These are phyloP conservation scores for Penicillium ochrochloron DNA, from an alignment of 495 filamentous ascomycete species.

Conservation along the genomic window DNA sequence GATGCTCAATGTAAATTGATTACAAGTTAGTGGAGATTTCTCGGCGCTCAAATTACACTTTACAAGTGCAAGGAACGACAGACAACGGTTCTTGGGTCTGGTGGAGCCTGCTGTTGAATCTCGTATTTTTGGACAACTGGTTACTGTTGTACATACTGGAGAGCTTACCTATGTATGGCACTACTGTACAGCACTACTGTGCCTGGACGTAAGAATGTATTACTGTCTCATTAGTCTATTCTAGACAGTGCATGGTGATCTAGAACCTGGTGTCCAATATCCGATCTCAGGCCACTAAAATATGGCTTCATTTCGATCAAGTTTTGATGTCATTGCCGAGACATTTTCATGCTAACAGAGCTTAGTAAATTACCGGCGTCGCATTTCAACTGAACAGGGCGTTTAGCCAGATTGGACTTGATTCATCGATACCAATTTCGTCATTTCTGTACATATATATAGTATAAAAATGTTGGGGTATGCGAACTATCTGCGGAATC, in stretches of 20 bases:
- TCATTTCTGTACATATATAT: too few relatives aligned
- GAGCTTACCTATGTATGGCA: not conserved
- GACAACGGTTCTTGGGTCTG: constrained; percentile 10
- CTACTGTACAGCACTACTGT: not conserved
- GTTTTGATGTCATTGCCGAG: constrained; percentile 14
- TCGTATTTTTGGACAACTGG: not conserved
- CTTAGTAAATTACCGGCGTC: constrained; percentile 3
- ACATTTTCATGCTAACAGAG: not conserved
- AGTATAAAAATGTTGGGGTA: too few relatives aligned
- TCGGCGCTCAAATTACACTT: constrained; percentile 1
- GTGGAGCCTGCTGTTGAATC: constrained; percentile 10
- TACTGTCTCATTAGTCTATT: constrained; percentile 11
- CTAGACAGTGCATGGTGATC: constrained; percentile 8
- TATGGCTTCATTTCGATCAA: constrained; percentile 2
- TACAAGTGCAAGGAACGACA: constrained; percentile 3
- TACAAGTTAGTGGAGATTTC: not conserved
- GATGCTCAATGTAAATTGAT: not conserved
- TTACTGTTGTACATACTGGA: not conserved
- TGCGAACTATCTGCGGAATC: not conserved
- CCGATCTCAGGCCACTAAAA: not conserved
- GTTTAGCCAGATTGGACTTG: not conserved
- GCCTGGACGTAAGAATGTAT: not conserved
- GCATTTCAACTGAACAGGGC: not conserved
- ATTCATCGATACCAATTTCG: not conserved
- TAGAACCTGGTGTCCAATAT: constrained; percentile 3